These are phyloP conservation scores for Zasmidium cellare DNA, from an alignment of 2,329 filamentous ascomycete genomes.

Conservation along the genomic window DNA sequence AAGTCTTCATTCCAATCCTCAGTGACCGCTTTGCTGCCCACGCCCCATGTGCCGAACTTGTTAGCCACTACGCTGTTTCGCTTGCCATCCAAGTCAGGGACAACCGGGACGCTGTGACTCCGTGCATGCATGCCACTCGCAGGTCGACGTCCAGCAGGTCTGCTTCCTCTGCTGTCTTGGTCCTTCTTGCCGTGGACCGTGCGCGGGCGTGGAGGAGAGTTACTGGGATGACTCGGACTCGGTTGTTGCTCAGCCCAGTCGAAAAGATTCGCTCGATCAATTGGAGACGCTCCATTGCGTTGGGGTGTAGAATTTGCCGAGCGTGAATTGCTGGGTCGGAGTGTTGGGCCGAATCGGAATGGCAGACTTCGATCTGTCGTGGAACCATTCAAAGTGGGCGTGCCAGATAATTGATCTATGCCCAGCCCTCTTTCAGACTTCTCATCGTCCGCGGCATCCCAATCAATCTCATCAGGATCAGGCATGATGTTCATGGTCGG, in stretches of 20 bases:
- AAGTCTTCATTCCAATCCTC: slow-evolving; percentile 93
- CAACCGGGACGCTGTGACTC: slow-evolving; percentile 77
- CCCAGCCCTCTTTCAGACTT: slow-evolving; percentile 32
- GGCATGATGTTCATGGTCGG: slow-evolving; percentile 44
- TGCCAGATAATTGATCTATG: slow-evolving; percentile 35
- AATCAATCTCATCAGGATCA: slow-evolving; percentile 36
- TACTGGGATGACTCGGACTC: slow-evolving; percentile 63
- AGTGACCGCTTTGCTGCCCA: slow-evolving; percentile 75
- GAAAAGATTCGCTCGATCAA: slow-evolving; percentile 64
- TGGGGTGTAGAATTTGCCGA: slow-evolving; percentile 40
- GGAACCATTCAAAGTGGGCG: slow-evolving; percentile 2
- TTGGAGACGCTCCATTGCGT: slow-evolving; percentile 36
- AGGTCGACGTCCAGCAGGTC: slow-evolving; percentile 64
- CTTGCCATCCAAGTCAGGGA: slow-evolving; percentile 58
- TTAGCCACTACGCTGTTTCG: slow-evolving; percentile 57
- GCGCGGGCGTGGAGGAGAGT: slow-evolving; percentile 64
- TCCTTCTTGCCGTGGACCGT: slow-evolving; percentile 78
- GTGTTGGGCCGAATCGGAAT: slow-evolving; percentile 27
- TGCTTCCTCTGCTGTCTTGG: slow-evolving; percentile 68
- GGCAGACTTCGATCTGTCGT: slow-evolving; percentile 14
- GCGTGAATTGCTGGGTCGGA: slow-evolving; percentile 27
- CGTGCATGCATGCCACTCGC: slow-evolving; percentile 71
- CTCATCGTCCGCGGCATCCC: slow-evolving; percentile 37
- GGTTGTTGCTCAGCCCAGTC: slow-evolving; percentile 64
- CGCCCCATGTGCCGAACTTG: slow-evolving; percentile 81